phyloP scores from a whole-genome alignment of 345 rosid genomes.

The Schrenkiella parvula region DNA sequence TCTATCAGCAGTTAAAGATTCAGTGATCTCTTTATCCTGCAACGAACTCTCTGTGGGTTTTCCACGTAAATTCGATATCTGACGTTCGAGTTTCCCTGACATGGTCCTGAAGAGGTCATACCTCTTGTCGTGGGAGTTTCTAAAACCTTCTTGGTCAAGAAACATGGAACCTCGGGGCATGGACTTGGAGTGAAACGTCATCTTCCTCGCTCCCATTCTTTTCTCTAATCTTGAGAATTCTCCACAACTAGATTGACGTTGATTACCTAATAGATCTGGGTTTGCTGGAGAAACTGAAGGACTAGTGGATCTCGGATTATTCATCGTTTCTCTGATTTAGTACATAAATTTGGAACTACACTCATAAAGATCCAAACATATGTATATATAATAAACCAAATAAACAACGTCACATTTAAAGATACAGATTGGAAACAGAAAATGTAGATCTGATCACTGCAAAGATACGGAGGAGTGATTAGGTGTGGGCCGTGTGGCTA shows the following conservation, averaged over 20 bases:
- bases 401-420: background rate
- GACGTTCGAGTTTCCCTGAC: constrained; percentile 85
- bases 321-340: constrained; percentile 15
- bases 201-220: constrained; percentile 16
- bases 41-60: constrained; percentile 33
- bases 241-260: constrained; percentile 1
- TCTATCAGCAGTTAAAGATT: constrained; percentile 63
- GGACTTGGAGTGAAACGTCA: constrained; percentile 58
- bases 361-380: background rate
- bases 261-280: constrained; percentile 10
- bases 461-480: constrained; percentile 8
- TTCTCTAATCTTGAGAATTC: constrained; percentile 23
- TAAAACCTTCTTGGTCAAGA: constrained; percentile 25
- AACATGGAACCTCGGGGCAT: constrained; percentile 44
- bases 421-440: constrained; percentile 1
- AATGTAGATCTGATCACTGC: constrained; percentile 13
- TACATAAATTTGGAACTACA: background rate
- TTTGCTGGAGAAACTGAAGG: constrained; percentile 8
- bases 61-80: constrained; percentile 56
- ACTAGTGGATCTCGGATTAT: constrained; percentile 4
- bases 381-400: background rate
- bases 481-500: background rate
- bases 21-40: constrained; percentile 37
- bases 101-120: constrained; percentile 84
- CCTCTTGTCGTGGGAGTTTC: constrained; percentile 46